Evolutionary conservation across 139 green algal genomes (phyloP), one percentile per base, ranked within the genome.

Genomic region (Closterium sp.): DNA sequence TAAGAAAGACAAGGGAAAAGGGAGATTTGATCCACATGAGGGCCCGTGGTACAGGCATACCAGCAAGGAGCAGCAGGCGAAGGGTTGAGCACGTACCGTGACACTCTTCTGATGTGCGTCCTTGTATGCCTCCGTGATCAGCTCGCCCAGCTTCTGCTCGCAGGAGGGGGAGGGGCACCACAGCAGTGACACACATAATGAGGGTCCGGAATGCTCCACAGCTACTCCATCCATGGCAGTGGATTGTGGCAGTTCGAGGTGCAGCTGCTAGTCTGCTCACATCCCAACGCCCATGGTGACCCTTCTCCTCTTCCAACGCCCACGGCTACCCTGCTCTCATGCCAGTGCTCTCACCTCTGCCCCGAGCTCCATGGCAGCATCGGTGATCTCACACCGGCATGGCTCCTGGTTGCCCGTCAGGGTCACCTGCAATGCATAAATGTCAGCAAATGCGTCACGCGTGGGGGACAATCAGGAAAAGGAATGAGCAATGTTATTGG

Each of bases 351-450:
- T 89, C 30, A 89, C 96, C 95, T 97, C 96, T 32, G 95, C 90
- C 27, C 96, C 97, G 70, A 96, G 70, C 31, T 95, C 95, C 50
- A 98, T 97, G 22, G 97, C 97, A 88, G 94, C 97, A 45, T 98
- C 93, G 28, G 97, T 99, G 94, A 99, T 97, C 45, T 99, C 97
- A 24, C 97, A 95, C 24, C 88, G 91, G 85, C 94, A 95, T 2
- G 97, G 97, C 93, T 97, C 97, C 96, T 99, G 97, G 95, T 98
- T 98, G 92, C 97, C 97, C 10, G 96, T 97, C 96, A 99, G 97
- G 21, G 97, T 94, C 29, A 98, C 96, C 96, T 97, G 91, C 91
- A 91, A 73, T 27, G 50, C 50, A 73, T 24, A 11, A 9, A 73
- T 11, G 50, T 22, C 50, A 73, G 50, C 50, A 73, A 24, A n/a